Evolutionary conservation across 176 grass and related monocot species (phyloP).

Genomic region (maize (Zea mays)): Zm-B73-REFERENCE-NAM-5.0 NC_050097.1:202741001-202741500

Average conservation of each 20-base stretch:
- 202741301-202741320: constrained; percentile 81
- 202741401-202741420: constrained; percentile 61
- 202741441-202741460: constrained; percentile 74
- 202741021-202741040: constrained; percentile 74
- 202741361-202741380: constrained; percentile 33
- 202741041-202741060: constrained; percentile 32
- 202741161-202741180: constrained; percentile 79
- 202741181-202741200: constrained; percentile 60
- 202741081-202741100: constrained; percentile 36
- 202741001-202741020: constrained; percentile 91
- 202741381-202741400: constrained; percentile 37
- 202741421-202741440: constrained; percentile 90
- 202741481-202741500: constrained; percentile 59
- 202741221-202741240: background rate
- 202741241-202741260: too few relatives aligned
- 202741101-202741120: constrained; percentile 64
- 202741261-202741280: too few relatives aligned
- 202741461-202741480: constrained; percentile 66
- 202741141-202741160: constrained; percentile 51
- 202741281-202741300: constrained; percentile 40
- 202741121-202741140: constrained; percentile 23
- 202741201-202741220: constrained; percentile 36
- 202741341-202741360: constrained; percentile 46
- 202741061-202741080: constrained; percentile 4
- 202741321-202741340: constrained; percentile 56